Evolutionary conservation across 1,139 yeast species (phyloP), one percentile per base, ranked within the genome.

Genomic region (Geotrichum reessii): DNA sequence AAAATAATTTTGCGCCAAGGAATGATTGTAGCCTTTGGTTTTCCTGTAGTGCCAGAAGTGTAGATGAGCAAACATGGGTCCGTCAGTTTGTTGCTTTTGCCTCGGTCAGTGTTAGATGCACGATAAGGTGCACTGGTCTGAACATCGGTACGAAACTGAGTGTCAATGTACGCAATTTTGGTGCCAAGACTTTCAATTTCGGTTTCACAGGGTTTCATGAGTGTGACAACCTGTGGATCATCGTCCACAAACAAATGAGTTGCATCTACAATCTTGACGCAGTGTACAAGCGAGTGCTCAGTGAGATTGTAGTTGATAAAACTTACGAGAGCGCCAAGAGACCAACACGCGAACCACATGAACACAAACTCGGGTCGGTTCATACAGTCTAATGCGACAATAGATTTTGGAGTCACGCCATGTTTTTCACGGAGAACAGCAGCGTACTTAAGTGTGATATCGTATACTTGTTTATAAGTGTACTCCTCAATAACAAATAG

Each of bases 31-130:
- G 97, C 89, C 73, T 93, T 93, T 14, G 99, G 98, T 63, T 91
- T 74, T 0, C 98, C 98, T 0, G 98, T 90, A 9, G 98, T 92
- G 51, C 99, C 99, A 0, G 96, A 87, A 1, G 99, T 93, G 71
- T 86, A 92, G 60, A 93, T 88, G 66, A 89, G 78, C 62, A 86
- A 80, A 42, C 89, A 85, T 11, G 93, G 81, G 60, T 83, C 82
- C 50, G 50, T 57, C 60, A 62, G 57, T 53, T 60, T 58, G 50
- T 63, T 67, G 50, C 60, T 62, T 12, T 67, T 68, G 58, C 64
- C 63, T 52, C 75, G 66, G 42, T 66, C 66, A 22, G 62, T 58
- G 42, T 66, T 66, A 2, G 82, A 75, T 2, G 79, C 71, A 47
- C 78, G 74, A 67, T 83, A 80, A 6, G 69, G 67, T 47, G 84